Base-by-base conservation (phyloP, 2,329 filamentous ascomycete species). In the Dothideomycetidae sp. region DNA sequence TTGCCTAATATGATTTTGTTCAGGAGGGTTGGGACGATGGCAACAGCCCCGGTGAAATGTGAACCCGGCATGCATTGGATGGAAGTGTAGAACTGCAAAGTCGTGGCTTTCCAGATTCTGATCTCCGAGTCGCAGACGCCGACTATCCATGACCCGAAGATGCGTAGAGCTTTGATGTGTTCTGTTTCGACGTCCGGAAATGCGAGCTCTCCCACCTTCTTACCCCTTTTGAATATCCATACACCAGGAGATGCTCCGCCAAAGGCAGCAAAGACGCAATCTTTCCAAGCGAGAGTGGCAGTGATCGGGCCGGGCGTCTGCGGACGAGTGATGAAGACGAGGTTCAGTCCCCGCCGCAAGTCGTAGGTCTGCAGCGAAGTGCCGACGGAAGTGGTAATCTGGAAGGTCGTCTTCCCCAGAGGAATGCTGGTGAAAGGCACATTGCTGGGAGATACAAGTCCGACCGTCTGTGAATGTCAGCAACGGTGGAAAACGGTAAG, bases 1-100 rank as follows among this genome's bases (percentile, higher is more conserved):
- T 84, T 77, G 7, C 84, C 92, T 2, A 84, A 81, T 46, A 96
- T 84, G 31, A 98, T 73, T 60, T 98, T 98, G 67, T 98, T 98
- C 43, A 98, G 61, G 57, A 85, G 93, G 0, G 90, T 96, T 1
- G 88, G 86, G 78, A 96, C 84, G 50, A 74, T 92, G 54, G 76
- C 80, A 48, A 93, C 70, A 34, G 78, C 75, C 15, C 81, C 81
- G 0, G 81, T 84, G 40, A 94, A 74, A 1, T 67, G 61, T 1
- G 70, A 63, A 42, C 71, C 67, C 3, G 71, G 73, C 37, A 71
- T 68, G 12, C 71, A 61, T 16, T 64, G 60, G 33, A 96, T 67
- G 0, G 83, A 86, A 0, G 88, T 93, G 59, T 96, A 93, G 56
- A 96, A 83, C 56, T 94, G 85, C 19, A 81, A 68, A 2, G 75